A percentile compares a stretch with the other conserved stretches of the same genome.
phyloP scores from a whole-genome alignment of 2,329 filamentous ascomycete species.

The Decorospora gaudefroyi region DNA sequence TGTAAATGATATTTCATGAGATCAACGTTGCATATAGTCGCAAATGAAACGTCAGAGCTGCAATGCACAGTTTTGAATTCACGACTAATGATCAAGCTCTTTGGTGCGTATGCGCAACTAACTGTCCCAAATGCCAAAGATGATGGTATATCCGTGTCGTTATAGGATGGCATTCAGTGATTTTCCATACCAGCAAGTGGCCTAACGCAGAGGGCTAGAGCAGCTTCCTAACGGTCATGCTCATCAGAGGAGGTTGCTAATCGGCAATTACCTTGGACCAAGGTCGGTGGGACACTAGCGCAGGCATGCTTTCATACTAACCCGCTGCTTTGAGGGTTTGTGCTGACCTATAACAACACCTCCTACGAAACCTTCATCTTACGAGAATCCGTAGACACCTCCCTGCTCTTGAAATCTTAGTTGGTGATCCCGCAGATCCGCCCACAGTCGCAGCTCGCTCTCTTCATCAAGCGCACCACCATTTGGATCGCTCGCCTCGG shows the following conservation, averaged over 20 bases:
- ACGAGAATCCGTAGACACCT: slow-evolving; percentile 55
- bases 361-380: slow-evolving; percentile 4
- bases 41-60: background rate
- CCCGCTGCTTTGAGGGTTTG: too few species aligned
- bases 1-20: too few species aligned
- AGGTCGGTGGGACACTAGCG: background rate
- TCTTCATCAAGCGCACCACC: slow-evolving; percentile 64
- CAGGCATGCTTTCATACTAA: background rate
- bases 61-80: background rate
- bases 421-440: slow-evolving; percentile 78
- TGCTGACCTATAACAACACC: background rate
- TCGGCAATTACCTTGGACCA: background rate
- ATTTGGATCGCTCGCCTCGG: slow-evolving; percentile 40
- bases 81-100: background rate
- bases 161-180: background rate
- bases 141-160: background rate
- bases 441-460: slow-evolving; percentile 76
- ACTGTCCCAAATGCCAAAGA: background rate
- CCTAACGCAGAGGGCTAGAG: background rate
- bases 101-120: background rate
- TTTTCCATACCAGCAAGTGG: background rate
- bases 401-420: slow-evolving; percentile 70
- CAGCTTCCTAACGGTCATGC: background rate
- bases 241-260: background rate
- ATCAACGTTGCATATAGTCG: background rate